Evolutionary conservation across 2,329 filamentous ascomycete species (phyloP).

Genomic region (Penicillium digitatum): DNA sequence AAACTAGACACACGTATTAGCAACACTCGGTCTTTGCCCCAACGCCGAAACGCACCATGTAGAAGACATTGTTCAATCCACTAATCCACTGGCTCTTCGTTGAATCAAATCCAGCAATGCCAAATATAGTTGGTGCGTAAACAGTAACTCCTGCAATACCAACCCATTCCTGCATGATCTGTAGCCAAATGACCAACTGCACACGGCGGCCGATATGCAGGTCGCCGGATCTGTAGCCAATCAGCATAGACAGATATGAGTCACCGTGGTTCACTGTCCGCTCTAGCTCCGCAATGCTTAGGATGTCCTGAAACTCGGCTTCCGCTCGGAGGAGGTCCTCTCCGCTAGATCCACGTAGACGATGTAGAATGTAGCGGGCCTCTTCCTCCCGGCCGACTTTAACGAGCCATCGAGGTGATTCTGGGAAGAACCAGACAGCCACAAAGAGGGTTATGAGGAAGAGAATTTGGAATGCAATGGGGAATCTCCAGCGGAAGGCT

Average conservation of each 20-base stretch:
- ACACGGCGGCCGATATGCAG: slow-evolving; percentile 65
- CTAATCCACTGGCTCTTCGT: slow-evolving; percentile 62
- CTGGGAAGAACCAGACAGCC: slow-evolving; percentile 64
- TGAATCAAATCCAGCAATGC: slow-evolving; percentile 62
- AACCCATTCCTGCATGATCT: slow-evolving; percentile 68
- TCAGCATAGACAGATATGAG: slow-evolving; percentile 63
- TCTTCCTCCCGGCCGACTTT: slow-evolving; percentile 65
- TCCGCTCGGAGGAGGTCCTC: slow-evolving; percentile 55
- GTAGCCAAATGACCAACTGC: slow-evolving; percentile 67
- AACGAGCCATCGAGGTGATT: slow-evolving; percentile 57
- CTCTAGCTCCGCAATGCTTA: slow-evolving; percentile 60
- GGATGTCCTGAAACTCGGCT: slow-evolving; percentile 65
- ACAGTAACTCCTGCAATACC: slow-evolving; percentile 67
- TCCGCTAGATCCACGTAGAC: slow-evolving; percentile 58
- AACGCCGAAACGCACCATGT: slow-evolving; percentile 44
- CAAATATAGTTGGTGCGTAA: slow-evolving; percentile 57
- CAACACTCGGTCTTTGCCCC: background rate
- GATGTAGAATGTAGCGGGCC: slow-evolving; percentile 60
- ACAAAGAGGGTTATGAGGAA: slow-evolving; percentile 57
- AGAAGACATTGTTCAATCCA: slow-evolving; percentile 55
- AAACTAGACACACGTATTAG: slow-evolving; percentile 43
- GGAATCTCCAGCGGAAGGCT: slow-evolving; percentile 63
- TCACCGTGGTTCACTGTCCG: slow-evolving; percentile 51
- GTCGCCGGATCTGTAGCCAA: slow-evolving; percentile 61
- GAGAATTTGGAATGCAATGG: slow-evolving; percentile 66